Evolutionary conservation across 169 alveolate genomes (phyloP), one percentile per base, ranked within the genome.

Genomic region (Cytauxzoon felis): DNA sequence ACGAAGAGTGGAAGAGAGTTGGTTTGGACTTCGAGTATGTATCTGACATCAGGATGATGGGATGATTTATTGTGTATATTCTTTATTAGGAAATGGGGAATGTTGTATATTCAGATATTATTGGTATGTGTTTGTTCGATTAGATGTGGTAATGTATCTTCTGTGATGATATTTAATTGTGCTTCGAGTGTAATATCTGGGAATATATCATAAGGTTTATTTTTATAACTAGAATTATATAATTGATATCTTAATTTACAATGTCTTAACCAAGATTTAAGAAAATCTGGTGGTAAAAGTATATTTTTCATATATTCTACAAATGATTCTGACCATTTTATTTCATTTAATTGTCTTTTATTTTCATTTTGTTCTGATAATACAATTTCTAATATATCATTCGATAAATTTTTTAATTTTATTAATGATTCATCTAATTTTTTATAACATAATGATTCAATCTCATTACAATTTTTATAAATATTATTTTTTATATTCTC

Each of bases 211-310:
- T 66, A 34, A 36, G 52, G 54, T 5, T 72, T 80, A 58, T 43
- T 51, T 47, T 50, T 38, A 19, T 34, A 62, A 30, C 65, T 16
- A 51, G 43, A 48, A 1, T 18, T 34, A 41, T 47, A 24, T 16
- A 84, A 24, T 47, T 84, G 71, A 18, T 67, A 75, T 27, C 91
- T 49, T 23, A 81, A 62, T 21, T 70, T 69, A 51, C 91, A 84
- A 64, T 84, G 90, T 24, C 82, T 50, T 38, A 84, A 80, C 86
- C 86, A 76, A n/a, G 81, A 61, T 36, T 78, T 38, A 23, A 76
- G 80, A 29, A 38, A 76, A 42, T 76, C 86, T 19, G 81, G 70
- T 18, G 86, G 86, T 36, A 66, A 23, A 38, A 76, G 68, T n/a
- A 68, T 76, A 45, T 61, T 76, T 30, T 63, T 64, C 61, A 76